phyloP scores from a whole-genome alignment of 2,329 filamentous ascomycete species.

The Rachicladosporium sp. region DNA sequence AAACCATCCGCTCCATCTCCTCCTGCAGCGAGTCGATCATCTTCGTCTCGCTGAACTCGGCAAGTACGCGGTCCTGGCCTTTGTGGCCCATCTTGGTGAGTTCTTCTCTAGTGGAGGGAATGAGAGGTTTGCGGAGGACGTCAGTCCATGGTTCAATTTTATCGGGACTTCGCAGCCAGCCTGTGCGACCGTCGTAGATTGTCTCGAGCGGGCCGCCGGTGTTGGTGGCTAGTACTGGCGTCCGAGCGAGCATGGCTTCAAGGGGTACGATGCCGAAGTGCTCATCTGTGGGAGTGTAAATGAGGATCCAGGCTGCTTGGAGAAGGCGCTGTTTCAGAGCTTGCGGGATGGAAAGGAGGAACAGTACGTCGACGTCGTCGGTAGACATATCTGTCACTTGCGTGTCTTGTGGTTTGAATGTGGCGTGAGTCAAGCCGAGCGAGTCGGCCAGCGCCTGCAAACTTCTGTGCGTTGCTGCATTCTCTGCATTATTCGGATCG shows the following conservation, averaged over 20 bases:
- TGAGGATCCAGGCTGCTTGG: conserved; percentile 57
- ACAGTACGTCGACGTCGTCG: conserved; percentile 62
- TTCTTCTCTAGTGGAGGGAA: conserved; percentile 39
- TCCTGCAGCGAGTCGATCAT: conserved; percentile 68
- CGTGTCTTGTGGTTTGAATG: conserved; percentile 47
- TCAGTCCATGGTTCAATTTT: conserved; percentile 61
- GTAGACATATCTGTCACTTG: conserved; percentile 12
- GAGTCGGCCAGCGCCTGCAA: conserved; percentile 57
- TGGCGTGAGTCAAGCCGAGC: conserved; percentile 58
- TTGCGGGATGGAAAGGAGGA: conserved; percentile 75
- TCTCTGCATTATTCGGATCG: conserved; percentile 73
- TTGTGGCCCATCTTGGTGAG: conserved; percentile 52
- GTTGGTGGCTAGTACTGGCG: conserved; percentile 83
- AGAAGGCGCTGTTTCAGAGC: conserved; percentile 69
- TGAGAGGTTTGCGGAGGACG: conserved; percentile 51
- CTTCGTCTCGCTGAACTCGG: conserved; percentile 63
- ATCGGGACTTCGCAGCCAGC: conserved; percentile 68
- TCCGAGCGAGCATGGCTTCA: conserved; percentile 80
- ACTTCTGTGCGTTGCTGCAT: conserved; percentile 70
- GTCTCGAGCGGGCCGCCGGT: conserved; percentile 87
- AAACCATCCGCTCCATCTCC: conserved; percentile 39
- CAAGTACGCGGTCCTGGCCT: conserved; percentile 56
- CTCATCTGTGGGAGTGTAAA: conserved; percentile 87
- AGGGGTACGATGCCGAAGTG: conserved; percentile 97
- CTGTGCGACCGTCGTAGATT: conserved; percentile 70